Base-by-base conservation (phyloP, 78 protist genomes). In the Dictyostelium intermedium region DNA sequence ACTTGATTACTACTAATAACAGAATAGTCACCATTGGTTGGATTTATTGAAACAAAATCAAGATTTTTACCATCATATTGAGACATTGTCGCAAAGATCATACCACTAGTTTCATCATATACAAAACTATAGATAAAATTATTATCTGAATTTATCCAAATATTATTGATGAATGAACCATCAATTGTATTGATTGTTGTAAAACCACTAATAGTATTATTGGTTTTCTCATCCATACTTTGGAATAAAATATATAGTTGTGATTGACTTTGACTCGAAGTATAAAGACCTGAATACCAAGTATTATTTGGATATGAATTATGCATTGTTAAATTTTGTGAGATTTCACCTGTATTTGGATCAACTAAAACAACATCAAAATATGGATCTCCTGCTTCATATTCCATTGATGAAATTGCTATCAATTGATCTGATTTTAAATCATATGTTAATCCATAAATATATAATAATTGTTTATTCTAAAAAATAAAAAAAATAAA, bases 291-390 rank as follows among this genome's bases (percentile, higher is more conserved):
- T 56, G 84, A 76, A 50, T 85, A 76, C 73, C 79, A 56, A 2
- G 92, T 47, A 37, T 63, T 50, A 11, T 34, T 39, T 76, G 92
- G 92, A 60, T 39, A 84, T 50, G 77, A 43, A 23, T 76, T 76
- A 6, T 81, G 70, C 0, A 72, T 16, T 1, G 91, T 66, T 74
- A 84, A 72, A 73, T 84, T 84, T 47, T 72, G 50, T 1, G 74
- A 16, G 13, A 84, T 84, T 9, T 50, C 91, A 50, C 91, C 91
- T 18, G 91, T 32, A 27, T 5, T 35, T 73, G 53, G 82, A 25
- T 84, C 91, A 72, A 84, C 56, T 34, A 69, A 74, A 34, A 84
- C 91, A 72, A 84, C 91, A 73, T 84, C 91, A 32, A 84, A 84
- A 50, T 53, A 72, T 43, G 80, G 35, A 32, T 41, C 61, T 16